phyloP scores from a whole-genome alignment of 805 yeast genomes.

The Lipomyces spencermartinsiae region DNA sequence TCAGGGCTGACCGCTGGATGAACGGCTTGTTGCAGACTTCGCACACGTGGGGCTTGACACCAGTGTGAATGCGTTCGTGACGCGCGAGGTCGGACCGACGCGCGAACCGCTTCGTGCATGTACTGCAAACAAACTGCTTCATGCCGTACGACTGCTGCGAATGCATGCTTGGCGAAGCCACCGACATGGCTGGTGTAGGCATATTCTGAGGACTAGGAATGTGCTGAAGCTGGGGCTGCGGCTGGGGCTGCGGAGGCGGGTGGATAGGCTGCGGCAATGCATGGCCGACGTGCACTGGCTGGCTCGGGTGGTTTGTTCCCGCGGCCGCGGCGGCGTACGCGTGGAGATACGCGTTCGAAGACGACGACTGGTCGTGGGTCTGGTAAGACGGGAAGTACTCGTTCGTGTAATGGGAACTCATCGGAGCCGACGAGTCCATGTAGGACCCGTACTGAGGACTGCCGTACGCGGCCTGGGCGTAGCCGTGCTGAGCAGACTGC shows the following conservation, averaged over 20 bases:
- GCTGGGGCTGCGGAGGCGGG: slow-evolving; percentile 13
- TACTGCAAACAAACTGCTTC: slow-evolving; percentile 45
- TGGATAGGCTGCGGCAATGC: slow-evolving; percentile 11
- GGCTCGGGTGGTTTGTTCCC: slow-evolving; percentile 15
- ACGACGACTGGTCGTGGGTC: slow-evolving; percentile 11
- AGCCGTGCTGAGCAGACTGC: slow-evolving; percentile 11
- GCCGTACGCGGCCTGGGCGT: slow-evolving; percentile 18
- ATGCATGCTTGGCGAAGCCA: slow-evolving; percentile 6
- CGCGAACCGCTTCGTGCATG: slow-evolving; percentile 71
- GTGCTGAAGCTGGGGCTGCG: slow-evolving; percentile 5
- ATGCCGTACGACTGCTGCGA: slow-evolving; percentile 20
- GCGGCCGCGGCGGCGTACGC: slow-evolving; percentile 33
- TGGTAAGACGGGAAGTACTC: slow-evolving; percentile 13
- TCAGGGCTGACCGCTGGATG: slow-evolving; percentile 81
- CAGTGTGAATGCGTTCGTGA: slow-evolving; percentile 71
- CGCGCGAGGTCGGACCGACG: slow-evolving; percentile 83
- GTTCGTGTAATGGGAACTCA: slow-evolving; percentile 11
- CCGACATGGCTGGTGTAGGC: slow-evolving; percentile 17
- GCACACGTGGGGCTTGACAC: slow-evolving; percentile 51
- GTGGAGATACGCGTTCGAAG: slow-evolving; percentile 7
- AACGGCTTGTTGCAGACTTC: slow-evolving; percentile 73
- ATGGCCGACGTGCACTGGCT: background rate
- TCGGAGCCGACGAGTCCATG: slow-evolving; percentile 17
- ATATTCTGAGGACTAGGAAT: slow-evolving; percentile 6
- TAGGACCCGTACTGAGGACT: slow-evolving; percentile 12